phyloP scores from a whole-genome alignment of 345 rosid species.

The Hypericum perforatum region DNA sequence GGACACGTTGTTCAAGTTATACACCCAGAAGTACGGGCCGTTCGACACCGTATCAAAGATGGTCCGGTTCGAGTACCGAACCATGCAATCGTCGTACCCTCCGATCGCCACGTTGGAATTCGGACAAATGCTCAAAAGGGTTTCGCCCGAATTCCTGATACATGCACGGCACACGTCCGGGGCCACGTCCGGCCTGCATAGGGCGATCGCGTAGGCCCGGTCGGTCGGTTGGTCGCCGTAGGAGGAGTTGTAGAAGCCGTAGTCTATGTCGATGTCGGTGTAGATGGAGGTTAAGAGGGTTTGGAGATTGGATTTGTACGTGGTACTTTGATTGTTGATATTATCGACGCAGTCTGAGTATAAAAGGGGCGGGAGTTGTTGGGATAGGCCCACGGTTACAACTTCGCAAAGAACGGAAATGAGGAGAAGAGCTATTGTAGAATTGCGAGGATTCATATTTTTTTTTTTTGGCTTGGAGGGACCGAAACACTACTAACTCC shows the following conservation, averaged over 20 bases:
- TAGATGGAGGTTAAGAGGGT: conserved; percentile 24
- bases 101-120: not conserved
- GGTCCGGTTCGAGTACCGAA: not conserved
- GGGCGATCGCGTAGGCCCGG: conserved; percentile 2
- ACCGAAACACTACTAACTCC: too few species aligned
- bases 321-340: too few species aligned
- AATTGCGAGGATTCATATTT: too few species aligned
- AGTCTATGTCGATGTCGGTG: conserved; percentile 17
- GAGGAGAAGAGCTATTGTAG: too few species aligned
- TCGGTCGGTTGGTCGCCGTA: conserved; percentile 10
- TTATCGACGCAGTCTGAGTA: too few species aligned
- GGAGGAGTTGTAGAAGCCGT: conserved; percentile 23
- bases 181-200: not conserved
- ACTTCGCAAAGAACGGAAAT: too few species aligned
- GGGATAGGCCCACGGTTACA: too few species aligned
- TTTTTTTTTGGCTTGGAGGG: too few species aligned
- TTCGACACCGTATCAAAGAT: not conserved
- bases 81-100: not conserved
- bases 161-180: not conserved
- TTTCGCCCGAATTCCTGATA: not conserved
- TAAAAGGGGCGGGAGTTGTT: too few species aligned
- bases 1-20: not conserved
- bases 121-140: not conserved
- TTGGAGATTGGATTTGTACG: conserved; percentile 32
- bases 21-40: too few species aligned